phyloP scores from a whole-genome alignment of 169 alveolate species.

The Eimeria tenella region DNA sequence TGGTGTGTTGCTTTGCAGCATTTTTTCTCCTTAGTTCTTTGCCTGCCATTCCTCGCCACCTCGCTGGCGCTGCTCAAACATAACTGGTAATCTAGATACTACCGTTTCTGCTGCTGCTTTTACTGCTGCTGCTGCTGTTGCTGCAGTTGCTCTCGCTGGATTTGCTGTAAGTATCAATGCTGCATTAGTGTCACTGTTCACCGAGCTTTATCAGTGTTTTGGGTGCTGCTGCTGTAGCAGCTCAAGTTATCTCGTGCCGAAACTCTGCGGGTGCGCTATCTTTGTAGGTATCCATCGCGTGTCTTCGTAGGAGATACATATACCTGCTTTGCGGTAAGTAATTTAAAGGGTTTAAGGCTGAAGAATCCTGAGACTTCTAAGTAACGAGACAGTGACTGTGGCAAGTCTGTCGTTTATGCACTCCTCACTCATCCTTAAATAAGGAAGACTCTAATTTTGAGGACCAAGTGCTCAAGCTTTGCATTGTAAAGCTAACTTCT shows the following conservation, averaged over 20 bases:
- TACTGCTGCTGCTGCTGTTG: background rate
- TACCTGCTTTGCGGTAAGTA: conserved; percentile 91
- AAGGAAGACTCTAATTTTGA: background rate
- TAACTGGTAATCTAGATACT: conserved; percentile 48
- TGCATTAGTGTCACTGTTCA: background rate
- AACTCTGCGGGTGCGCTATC: background rate
- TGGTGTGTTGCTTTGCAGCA: conserved; percentile 77
- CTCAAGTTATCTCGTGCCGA: conserved; percentile 52
- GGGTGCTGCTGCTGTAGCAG: background rate
- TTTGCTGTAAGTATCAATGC: background rate
- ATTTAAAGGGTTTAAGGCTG: background rate
- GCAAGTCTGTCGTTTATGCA: too few species aligned
- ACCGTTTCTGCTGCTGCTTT: background rate
- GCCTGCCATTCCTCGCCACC: conserved; percentile 90
- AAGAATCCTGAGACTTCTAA: background rate
- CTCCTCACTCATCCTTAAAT: too few species aligned
- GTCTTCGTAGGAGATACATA: conserved; percentile 97
- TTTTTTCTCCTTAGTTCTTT: conserved; percentile 86
- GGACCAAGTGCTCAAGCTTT: background rate
- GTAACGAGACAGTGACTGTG: too few species aligned
- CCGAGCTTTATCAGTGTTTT: background rate
- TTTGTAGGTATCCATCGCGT: conserved; percentile 92
- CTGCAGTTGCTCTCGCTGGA: background rate
- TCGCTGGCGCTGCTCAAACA: conserved; percentile 84
- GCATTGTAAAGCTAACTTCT: background rate